Evolutionary conservation across 805 yeast species (phyloP), one percentile per base, ranked within the genome.

Genomic region (Suhomyces sp.): DNA sequence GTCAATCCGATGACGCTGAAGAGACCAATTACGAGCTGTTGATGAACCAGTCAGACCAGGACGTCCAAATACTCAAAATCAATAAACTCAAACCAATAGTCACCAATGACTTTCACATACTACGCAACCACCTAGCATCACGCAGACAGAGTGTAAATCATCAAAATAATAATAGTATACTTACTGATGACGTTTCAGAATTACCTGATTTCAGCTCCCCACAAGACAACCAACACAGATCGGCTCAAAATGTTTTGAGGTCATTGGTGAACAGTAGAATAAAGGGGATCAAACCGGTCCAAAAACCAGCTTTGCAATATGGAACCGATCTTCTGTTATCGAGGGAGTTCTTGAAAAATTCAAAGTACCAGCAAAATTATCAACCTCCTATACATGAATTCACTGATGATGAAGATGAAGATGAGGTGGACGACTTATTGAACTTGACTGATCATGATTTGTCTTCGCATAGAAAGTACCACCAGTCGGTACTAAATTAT

Each of bases 291-390:
- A 10, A 17, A 13, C 5, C n/a, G 6, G 10, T 27, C 2, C 22
- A 31, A 3, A 6, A 13, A 7, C 3, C 22, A 15, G n/a, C 40
- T 2, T 15, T 40, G 6, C 69, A 71, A 27, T 77, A 77, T 53
- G 81, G 81, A 3, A 71, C 77, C 1, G 55, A 65, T 2, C 68
- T 75, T 47, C 42, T 50, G 19, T 24, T 51, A 46, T 66, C 42
- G 56, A 60, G 61, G 45, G 26, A 38, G 22, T 44, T 51, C 27
- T 38, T 54, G 31, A 53, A 58, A 8, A 50, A 55, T 6, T 45
- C 60, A 58, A 62, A 48, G 60, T 74, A 15, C 69, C 66, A 54
- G 65, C 65, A 76, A 5, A 64, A 72, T 27, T 71, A 71, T 48
- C 60, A 58, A 41, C 63, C 77, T 5, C 57, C 6, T n/a, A 24